Conservation (phyloP, 805 yeast species). For the Jamesozyma spencerorum region DNA sequence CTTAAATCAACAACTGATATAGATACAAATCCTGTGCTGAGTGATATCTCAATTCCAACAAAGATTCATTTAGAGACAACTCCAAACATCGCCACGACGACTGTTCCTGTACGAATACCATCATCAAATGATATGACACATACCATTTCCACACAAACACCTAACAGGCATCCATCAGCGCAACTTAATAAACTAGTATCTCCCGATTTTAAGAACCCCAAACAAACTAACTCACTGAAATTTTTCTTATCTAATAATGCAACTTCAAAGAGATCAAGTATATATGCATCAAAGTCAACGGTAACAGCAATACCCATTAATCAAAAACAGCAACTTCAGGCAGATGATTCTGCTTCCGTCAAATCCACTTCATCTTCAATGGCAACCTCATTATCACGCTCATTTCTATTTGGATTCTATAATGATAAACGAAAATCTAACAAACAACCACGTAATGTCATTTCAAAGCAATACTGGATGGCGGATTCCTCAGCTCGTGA, state of each 20-base stretch:
- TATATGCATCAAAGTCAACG: constrained; percentile 28
- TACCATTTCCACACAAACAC: no score
- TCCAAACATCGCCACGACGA: background rate
- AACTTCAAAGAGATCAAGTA: constrained; percentile 27
- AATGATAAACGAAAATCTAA: constrained; percentile 20
- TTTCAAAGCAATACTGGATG: constrained; percentile 81
- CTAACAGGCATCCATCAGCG: background rate
- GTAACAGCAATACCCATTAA: constrained; percentile 29
- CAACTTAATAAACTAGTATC: background rate
- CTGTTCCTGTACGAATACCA: background rate
- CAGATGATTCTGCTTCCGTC: constrained; percentile 30
- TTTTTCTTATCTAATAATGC: constrained; percentile 21
- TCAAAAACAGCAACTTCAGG: constrained; percentile 18
- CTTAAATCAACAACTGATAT: constrained; percentile 25
- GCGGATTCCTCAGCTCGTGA: constrained; percentile 86
- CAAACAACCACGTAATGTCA: constrained; percentile 16
- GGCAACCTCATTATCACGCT: constrained; percentile 35
- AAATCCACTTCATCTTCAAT: constrained; percentile 34
- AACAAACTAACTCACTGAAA: constrained; percentile 9
- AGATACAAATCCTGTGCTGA: constrained; percentile 25
- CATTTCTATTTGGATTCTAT: constrained; percentile 35
- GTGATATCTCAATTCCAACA: constrained; percentile 20
- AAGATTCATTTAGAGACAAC: constrained; percentile 3
- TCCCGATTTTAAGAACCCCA: background rate
- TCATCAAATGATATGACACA: background rate